Evolutionary conservation across 1,139 yeast species (phyloP).

Genomic region (Suhomyces anneliseae): DNA sequence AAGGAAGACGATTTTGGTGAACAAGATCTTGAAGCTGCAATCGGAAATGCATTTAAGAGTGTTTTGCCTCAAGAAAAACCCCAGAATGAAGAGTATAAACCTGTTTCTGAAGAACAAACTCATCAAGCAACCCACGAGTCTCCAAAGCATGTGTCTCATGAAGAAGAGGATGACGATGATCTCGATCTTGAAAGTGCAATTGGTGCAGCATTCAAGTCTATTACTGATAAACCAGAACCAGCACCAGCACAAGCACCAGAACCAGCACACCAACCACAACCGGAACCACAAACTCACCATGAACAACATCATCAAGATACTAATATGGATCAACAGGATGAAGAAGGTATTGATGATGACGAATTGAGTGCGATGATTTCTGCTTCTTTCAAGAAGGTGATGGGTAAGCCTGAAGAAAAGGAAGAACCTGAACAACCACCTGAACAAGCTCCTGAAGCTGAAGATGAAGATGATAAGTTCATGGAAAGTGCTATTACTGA

Average conservation of each 20-base stretch:
- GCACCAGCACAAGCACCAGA: too few species aligned
- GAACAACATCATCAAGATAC: not conserved
- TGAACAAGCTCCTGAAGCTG: not conserved
- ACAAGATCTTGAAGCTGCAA: slow-evolving; percentile 28
- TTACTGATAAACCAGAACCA: not conserved
- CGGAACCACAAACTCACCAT: slow-evolving; percentile 1
- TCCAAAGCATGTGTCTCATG: not conserved
- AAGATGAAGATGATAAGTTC: slow-evolving; percentile 14
- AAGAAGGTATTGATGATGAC: slow-evolving; percentile 13
- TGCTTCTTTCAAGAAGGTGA: slow-evolving; percentile 17
- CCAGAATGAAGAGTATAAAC: slow-evolving; percentile 1
- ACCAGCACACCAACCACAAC: not conserved
- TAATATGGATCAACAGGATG: not conserved
- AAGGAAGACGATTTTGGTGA: not conserved
- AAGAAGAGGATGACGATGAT: slow-evolving; percentile 14
- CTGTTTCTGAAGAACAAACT: not conserved
- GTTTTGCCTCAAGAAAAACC: slow-evolving; percentile 9
- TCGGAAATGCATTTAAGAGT: slow-evolving; percentile 27
- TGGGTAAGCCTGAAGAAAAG: slow-evolving; percentile 9
- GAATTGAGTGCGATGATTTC: slow-evolving; percentile 19
- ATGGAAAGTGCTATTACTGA: slow-evolving; percentile 35
- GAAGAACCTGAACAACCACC: not conserved
- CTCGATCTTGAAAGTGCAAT: slow-evolving; percentile 27
- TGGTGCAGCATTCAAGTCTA: slow-evolving; percentile 21
- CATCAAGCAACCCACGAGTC: not conserved